A percentile compares a stretch with the other conserved stretches of the same genome.
Conservation (phyloP, 208 protist genomes). For the Leptomonas pyrrhocoris region DNA sequence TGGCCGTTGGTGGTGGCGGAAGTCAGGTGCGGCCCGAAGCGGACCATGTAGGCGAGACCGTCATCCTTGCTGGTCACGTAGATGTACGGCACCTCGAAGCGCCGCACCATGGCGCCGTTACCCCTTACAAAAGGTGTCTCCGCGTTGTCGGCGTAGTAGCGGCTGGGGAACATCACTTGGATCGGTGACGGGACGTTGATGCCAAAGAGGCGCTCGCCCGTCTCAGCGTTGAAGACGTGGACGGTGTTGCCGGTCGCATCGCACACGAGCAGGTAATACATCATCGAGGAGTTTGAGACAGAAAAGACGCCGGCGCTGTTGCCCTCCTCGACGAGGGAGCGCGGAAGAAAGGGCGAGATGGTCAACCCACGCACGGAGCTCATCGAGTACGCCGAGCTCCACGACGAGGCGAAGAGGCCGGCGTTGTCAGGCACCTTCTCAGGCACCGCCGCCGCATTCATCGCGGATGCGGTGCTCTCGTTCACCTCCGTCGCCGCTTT, state of each 20-base stretch:
- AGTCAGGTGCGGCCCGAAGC: slow-evolving; percentile 44
- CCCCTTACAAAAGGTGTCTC: slow-evolving; percentile 13
- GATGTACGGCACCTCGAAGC: slow-evolving; percentile 69
- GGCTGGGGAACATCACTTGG: slow-evolving; percentile 79
- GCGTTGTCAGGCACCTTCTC: slow-evolving; percentile 40
- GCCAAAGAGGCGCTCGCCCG: slow-evolving; percentile 71
- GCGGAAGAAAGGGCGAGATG: slow-evolving; percentile 76
- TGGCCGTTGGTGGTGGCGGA: slow-evolving; percentile 26
- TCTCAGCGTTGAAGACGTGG: slow-evolving; percentile 78
- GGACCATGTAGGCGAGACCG: slow-evolving; percentile 79
- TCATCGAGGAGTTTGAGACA: slow-evolving; percentile 44
- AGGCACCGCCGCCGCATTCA: slow-evolving; percentile 12
- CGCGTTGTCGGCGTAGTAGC: slow-evolving; percentile 31
- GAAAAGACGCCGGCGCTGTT: slow-evolving; percentile 57
- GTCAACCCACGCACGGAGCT: slow-evolving; percentile 81
- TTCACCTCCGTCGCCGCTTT: slow-evolving; percentile 37
- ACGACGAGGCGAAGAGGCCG: slow-evolving; percentile 81
- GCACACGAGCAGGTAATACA: slow-evolving; percentile 82
- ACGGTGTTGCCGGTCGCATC: slow-evolving; percentile 70
- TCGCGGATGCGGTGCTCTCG: slow-evolving; percentile 1
- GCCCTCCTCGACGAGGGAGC: slow-evolving; percentile 65
- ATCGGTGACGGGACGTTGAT: slow-evolving; percentile 80
- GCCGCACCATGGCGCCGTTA: slow-evolving; percentile 18
- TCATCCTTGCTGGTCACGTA: slow-evolving; percentile 92
- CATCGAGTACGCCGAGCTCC: slow-evolving; percentile 72